A percentile compares a stretch with the other conserved stretches of the same genome.
Conservation (phyloP, 495 filamentous ascomycete genomes). For the Halenospora varia region DNA sequence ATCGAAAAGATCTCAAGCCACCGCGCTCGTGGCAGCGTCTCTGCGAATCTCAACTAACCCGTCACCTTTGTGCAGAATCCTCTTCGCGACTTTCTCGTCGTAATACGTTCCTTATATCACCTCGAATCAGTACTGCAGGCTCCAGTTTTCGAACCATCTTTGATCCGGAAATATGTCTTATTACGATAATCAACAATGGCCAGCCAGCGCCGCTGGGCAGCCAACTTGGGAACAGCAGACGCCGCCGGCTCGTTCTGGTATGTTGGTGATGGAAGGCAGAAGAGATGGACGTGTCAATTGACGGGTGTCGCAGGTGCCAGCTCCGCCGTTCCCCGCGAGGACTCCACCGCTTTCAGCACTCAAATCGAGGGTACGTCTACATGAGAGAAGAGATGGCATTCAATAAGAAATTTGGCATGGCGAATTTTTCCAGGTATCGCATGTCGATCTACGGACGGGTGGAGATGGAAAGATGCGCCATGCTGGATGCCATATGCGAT, state of each 20-base stretch:
- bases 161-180: slow-evolving; percentile 62
- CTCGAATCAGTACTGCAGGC: slow-evolving; percentile 26
- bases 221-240: slow-evolving; percentile 76
- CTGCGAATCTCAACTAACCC: not conserved
- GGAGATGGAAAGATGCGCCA: slow-evolving; percentile 7
- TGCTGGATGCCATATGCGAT: not conserved
- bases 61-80: slow-evolving; percentile 6
- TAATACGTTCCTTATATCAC: slow-evolving; percentile 23
- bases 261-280: slow-evolving; percentile 11
- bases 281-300: slow-evolving; percentile 28
- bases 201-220: slow-evolving; percentile 60
- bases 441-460: not conserved
- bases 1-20: not conserved
- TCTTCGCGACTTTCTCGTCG: slow-evolving; percentile 16
- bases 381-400: not conserved
- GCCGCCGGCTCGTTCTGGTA: slow-evolving; percentile 86
- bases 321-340: slow-evolving; percentile 73
- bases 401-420: too few relatives aligned
- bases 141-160: slow-evolving; percentile 24
- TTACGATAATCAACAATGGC: slow-evolving; percentile 85
- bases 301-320: slow-evolving; percentile 58
- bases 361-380: slow-evolving; percentile 84
- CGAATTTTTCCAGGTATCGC: not conserved
- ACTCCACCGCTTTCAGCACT: slow-evolving; percentile 73
- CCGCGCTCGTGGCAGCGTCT: not conserved